Evolutionary conservation across 78 protist species (phyloP).

Genomic region (Pelomyxa schiedti): DNA sequence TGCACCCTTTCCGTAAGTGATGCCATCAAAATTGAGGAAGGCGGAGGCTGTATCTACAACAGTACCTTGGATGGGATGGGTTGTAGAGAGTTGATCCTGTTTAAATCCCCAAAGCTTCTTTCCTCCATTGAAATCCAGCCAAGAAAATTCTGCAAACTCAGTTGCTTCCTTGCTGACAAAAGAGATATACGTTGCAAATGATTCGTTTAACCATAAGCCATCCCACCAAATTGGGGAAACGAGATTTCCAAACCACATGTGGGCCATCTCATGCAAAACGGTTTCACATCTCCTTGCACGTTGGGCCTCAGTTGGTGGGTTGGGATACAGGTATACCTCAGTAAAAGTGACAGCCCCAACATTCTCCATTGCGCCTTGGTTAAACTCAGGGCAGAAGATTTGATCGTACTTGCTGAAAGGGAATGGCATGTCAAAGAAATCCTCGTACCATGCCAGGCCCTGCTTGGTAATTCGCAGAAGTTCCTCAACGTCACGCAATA

Average conservation of each 20-base stretch:
- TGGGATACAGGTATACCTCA: neutral
- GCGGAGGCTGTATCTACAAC: neutral
- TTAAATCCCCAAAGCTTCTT: neutral
- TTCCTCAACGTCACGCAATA: neutral
- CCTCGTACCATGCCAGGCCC: neutral
- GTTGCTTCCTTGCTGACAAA: neutral
- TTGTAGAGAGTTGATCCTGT: neutral
- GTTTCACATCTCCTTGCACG: neutral
- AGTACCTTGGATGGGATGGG: conserved; percentile 24
- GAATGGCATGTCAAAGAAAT: neutral
- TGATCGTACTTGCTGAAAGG: conserved; percentile 1
- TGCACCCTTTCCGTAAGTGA: conserved; percentile 33
- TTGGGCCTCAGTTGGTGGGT: neutral
- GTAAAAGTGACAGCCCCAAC: conserved; percentile 17
- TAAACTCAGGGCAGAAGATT: neutral
- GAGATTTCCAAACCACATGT: conserved; percentile 57
- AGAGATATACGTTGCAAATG: conserved; percentile 37
- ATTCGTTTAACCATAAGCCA: conserved; percentile 66
- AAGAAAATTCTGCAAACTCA: neutral
- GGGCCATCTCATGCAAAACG: conserved; percentile 52
- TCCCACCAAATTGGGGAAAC: conserved; percentile 48
- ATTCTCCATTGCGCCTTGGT: conserved; percentile 50
- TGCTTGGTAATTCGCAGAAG: neutral
- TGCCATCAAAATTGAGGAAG: conserved; percentile 6
- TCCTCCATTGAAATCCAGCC: neutral